Percentiles rank a stretch among this genome's conserved stretches.
Evolutionary conservation across 495 filamentous ascomycete genomes (phyloP).

Genomic region (Massariosphaeria phaeospora): DNA sequence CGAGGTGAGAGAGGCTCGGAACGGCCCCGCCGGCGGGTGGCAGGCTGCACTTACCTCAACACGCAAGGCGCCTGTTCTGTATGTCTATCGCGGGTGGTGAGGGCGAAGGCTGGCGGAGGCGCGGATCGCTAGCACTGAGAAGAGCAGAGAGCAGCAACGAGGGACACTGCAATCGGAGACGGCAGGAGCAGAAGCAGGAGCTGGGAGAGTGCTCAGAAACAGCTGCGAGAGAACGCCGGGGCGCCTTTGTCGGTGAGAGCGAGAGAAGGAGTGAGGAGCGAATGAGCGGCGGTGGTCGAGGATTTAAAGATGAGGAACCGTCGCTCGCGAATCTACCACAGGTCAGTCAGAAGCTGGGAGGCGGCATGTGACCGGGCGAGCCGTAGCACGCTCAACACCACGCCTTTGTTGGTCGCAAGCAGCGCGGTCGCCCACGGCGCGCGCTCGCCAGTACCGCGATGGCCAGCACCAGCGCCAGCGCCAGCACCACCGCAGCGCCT

Average conservation of each 20-base stretch:
- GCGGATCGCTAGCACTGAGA: neutral
- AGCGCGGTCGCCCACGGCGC: neutral
- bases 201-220: conserved; percentile 11
- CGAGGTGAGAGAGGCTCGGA: neutral
- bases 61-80: conserved; percentile 3
- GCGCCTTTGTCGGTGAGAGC: neutral
- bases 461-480: no score
- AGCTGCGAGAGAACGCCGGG: conserved; percentile 16
- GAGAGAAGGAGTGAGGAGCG: conserved; percentile 8
- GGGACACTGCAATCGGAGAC: neutral
- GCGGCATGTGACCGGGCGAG: conserved; percentile 23
- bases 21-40: neutral
- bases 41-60: conserved; percentile 21
- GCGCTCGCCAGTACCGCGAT: neutral
- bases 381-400: conserved; percentile 8
- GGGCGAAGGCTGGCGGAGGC: no score
- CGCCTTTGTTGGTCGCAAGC: conserved; percentile 7
- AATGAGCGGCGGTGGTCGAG: conserved; percentile 21
- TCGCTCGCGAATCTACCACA: conserved; percentile 24
- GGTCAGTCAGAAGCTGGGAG: conserved; percentile 18
- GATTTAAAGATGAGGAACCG: neutral
- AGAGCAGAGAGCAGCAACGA: conserved; percentile 5
- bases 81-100: neutral
- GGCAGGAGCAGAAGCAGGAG: neutral
- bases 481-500: no score